These are phyloP conservation scores for Dactylellina cionopaga DNA, from an alignment of 2,329 filamentous ascomycete genomes.

Conservation along the genomic window DNA sequence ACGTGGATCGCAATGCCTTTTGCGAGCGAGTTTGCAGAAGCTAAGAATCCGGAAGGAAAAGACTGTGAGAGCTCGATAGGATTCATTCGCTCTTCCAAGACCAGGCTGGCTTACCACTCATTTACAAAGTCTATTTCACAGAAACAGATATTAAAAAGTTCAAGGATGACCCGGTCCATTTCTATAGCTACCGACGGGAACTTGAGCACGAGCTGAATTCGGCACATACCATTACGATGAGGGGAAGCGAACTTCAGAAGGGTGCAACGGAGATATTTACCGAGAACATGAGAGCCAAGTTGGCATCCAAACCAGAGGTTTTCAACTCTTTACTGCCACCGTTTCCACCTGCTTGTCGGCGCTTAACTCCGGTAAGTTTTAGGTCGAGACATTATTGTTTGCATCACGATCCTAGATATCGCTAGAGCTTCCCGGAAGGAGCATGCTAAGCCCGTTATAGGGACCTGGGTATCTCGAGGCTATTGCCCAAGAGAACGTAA, in stretches of 20 bases:
- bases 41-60: constrained; percentile 59
- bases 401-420: too few relatives aligned
- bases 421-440: too few relatives aligned
- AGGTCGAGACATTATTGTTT: constrained; percentile 9
- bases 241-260: constrained; percentile 51
- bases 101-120: too few relatives aligned
- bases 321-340: constrained; percentile 39
- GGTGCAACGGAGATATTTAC: constrained; percentile 19
- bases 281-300: constrained; percentile 32
- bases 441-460: constrained; percentile 18
- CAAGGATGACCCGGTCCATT: constrained; percentile 46
- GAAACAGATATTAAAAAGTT: constrained; percentile 55
- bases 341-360: constrained; percentile 52
- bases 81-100: too few relatives aligned
- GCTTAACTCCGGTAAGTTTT: constrained; percentile 58
- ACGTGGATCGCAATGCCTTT: constrained; percentile 58
- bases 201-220: constrained; percentile 54
- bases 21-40: constrained; percentile 58
- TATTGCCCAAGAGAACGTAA: constrained; percentile 63
- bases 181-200: constrained; percentile 52
- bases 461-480: constrained; percentile 60
- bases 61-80: constrained; percentile 57
- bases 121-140: constrained; percentile 37
- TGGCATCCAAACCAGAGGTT: constrained; percentile 36
- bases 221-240: constrained; percentile 53